A percentile compares a stretch with the other conserved stretches of the same genome.
Conservation (phyloP, 208 protist species). For the Wallacemonas sp. region DNA sequence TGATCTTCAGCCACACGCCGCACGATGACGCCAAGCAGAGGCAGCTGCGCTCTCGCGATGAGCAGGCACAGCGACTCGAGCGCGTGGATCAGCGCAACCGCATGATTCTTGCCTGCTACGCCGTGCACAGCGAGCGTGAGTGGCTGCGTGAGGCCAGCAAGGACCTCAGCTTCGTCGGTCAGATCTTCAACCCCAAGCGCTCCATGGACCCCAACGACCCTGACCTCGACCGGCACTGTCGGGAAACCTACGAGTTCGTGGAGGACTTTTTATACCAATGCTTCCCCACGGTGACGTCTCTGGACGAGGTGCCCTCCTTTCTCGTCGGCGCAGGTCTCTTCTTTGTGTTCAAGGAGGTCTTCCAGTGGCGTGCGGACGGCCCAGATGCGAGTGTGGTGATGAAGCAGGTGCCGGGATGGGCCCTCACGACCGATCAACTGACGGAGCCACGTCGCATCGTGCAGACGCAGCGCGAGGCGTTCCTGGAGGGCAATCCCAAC, state of each 20-base stretch:
- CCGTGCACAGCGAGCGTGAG: slow-evolving; percentile 71
- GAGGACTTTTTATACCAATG: slow-evolving; percentile 90
- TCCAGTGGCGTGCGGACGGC: slow-evolving; percentile 25
- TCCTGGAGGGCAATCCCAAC: slow-evolving; percentile 2
- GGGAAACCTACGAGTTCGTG: slow-evolving; percentile 86
- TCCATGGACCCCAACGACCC: slow-evolving; percentile 76
- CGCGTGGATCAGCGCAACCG: slow-evolving; percentile 85
- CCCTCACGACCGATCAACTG: neutral
- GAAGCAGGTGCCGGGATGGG: slow-evolving; percentile 7
- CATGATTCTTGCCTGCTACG: slow-evolving; percentile 91
- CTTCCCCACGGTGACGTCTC: slow-evolving; percentile 69
- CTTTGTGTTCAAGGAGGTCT: slow-evolving; percentile 72
- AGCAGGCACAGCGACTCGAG: slow-evolving; percentile 62
- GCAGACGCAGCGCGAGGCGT: slow-evolving; percentile 1
- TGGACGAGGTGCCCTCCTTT: slow-evolving; percentile 76
- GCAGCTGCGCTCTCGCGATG: slow-evolving; percentile 60
- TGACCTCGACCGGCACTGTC: slow-evolving; percentile 69
- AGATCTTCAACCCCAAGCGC: slow-evolving; percentile 75
- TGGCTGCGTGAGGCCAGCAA: slow-evolving; percentile 87
- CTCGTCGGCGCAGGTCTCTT: slow-evolving; percentile 75
- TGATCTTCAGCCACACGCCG: slow-evolving; percentile 90
- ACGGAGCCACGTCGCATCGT: neutral
- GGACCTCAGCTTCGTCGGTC: slow-evolving; percentile 78
- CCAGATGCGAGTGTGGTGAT: slow-evolving; percentile 5
- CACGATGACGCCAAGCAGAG: slow-evolving; percentile 90